These are phyloP conservation scores for Nitzschia sp. DNA, from an alignment of 108 stramenopile species.

Conservation along the genomic window DNA sequence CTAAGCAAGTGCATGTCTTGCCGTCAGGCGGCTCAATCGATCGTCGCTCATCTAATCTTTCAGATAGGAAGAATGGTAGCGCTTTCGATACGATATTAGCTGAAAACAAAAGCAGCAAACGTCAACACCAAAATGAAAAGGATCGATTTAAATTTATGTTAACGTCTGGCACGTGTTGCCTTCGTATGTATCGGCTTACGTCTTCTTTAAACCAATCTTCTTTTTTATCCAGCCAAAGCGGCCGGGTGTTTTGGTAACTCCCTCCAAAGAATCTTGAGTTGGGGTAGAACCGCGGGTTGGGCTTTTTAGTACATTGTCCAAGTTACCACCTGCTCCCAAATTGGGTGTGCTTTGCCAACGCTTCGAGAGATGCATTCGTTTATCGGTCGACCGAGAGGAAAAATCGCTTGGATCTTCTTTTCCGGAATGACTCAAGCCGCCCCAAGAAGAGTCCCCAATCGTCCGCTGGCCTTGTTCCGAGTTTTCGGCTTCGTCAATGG, in stretches of 20 bases:
- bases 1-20: too few species aligned
- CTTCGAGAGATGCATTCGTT: conserved; percentile 6
- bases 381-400: neutral
- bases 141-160: too few species aligned
- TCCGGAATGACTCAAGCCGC: neutral
- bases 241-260: neutral
- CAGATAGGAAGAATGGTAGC: too few species aligned
- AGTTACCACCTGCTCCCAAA: neutral
- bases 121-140: too few species aligned
- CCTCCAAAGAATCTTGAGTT: too few species aligned
- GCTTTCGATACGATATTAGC: too few species aligned
- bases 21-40: too few species aligned
- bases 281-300: neutral
- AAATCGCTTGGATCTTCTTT: neutral
- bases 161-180: too few species aligned
- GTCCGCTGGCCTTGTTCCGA: neutral
- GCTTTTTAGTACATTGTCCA: neutral
- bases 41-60: too few species aligned
- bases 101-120: too few species aligned
- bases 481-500: conserved; percentile 5
- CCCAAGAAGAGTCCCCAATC: conserved; percentile 4
- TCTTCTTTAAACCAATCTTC: neutral
- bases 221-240: conserved; percentile 1
- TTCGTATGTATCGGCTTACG: too few species aligned
- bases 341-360: conserved; percentile 14